A percentile compares a stretch with the other conserved stretches of the same genome.
phyloP scores from a whole-genome alignment of 2,329 filamentous ascomycete genomes.

The Lanzia echinophila region DNA sequence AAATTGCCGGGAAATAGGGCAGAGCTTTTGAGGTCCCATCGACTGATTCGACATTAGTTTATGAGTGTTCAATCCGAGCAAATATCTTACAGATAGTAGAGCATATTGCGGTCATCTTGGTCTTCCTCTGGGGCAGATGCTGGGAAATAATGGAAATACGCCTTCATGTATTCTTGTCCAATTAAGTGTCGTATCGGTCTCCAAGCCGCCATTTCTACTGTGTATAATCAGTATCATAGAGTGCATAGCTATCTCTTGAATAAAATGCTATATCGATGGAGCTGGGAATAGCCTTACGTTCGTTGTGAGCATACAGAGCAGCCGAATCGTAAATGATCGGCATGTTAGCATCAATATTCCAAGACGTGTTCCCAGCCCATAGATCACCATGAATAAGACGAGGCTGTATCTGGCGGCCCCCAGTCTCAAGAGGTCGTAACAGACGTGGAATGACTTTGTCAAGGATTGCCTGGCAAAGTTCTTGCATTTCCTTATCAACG shows the following conservation, averaged over 20 bases:
- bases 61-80: not conserved
- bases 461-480: not conserved
- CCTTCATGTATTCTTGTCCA: slow-evolving; percentile 4
- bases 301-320: slow-evolving; percentile 1
- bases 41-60: not conserved
- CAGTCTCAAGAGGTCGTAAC: slow-evolving; percentile 4
- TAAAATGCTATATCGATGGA: too few species aligned
- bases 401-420: slow-evolving; percentile 10
- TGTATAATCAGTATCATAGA: not conserved
- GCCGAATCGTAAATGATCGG: not conserved
- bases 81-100: slow-evolving; percentile 7
- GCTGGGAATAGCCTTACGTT: not conserved
- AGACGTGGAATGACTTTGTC: slow-evolving; percentile 10
- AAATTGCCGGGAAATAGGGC: slow-evolving; percentile 5
- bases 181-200: slow-evolving; percentile 4
- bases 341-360: not conserved
- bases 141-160: slow-evolving; percentile 6
- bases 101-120: slow-evolving; percentile 8
- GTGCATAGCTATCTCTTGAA: too few species aligned
- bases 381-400: slow-evolving; percentile 14
- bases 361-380: slow-evolving; percentile 11
- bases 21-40: slow-evolving; percentile 10
- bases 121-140: slow-evolving; percentile 7
- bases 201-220: slow-evolving; percentile 3
- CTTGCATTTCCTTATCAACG: not conserved